Base-by-base conservation (phyloP, 2,329 filamentous ascomycete genomes). In the Simplicillium sp. region DNA sequence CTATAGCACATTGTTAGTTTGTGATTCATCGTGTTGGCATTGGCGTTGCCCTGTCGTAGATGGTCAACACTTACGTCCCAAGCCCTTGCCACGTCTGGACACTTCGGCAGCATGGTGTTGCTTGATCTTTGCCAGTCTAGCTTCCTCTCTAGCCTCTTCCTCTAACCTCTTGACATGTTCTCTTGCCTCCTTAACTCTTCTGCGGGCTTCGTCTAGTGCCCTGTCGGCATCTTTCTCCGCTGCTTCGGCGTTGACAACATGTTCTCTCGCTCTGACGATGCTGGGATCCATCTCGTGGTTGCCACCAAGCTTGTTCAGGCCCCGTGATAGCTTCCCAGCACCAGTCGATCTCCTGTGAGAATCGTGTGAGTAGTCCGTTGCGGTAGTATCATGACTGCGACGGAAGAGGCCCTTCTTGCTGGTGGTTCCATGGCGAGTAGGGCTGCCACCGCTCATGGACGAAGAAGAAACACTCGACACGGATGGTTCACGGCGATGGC, bases 41-140 rank as follows among this genome's bases (percentile, higher is more conserved):
- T 25, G 20, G 5, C 5, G 5, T 18, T 4, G 16, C 4, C 18
- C 29, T 37, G 18, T 28, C 28, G 12, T 3, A n/a, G 3, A 11
- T 11, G 15, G 14, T 4, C 7, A n/a, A 11, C 11, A 77, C 75
- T 64, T 67, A 82, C 80, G 75, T 42, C 81, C 80, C 44, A 84
- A 71, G n/a, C 73, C 70, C 59, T 80, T 78, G n/a, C 77, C 80
- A 39, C 79, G 68, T 74, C 82, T 84, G 6, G 75, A 78, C 25
- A 84, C 71, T 52, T 77, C 73, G 50, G 67, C 70, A 1, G 80
- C 81, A 53, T 84, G 75, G 39, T 70, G 67, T 59, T 81, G 71
- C 71, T 85, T 84, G 39, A 84, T 74, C 69, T 77, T 81, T 2
- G 80, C 80, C 34, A 72, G 58, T 16, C 79, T 64, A 2, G 80